Percentiles rank a stretch among this genome's conserved stretches.
Conservation (phyloP, 1,139 yeast species). For the Debaryomyces nepalensis region DNA sequence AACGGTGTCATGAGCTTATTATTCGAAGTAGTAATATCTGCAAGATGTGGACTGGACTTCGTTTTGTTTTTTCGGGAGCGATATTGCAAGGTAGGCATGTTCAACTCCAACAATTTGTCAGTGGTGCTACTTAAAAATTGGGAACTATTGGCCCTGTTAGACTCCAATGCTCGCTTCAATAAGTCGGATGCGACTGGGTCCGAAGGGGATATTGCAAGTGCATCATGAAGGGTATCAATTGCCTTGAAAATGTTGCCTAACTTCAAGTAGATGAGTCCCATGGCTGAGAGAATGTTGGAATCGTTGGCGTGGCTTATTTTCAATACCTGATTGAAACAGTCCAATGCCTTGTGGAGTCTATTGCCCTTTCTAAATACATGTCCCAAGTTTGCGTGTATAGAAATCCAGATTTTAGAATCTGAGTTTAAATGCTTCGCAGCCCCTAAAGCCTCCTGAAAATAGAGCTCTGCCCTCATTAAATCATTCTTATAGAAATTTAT, state of each 20-base stretch:
- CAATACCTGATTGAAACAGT: conserved; percentile 76
- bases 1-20: conserved; percentile 26
- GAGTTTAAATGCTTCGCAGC: conserved; percentile 74
- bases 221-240: conserved; percentile 76
- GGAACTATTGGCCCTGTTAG: conserved; percentile 47
- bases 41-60: conserved; percentile 17
- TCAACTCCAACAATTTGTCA: conserved; percentile 24
- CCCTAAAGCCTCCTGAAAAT: conserved; percentile 71
- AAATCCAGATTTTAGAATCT: conserved; percentile 83
- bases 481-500: conserved; percentile 79
- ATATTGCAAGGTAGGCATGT: conserved; percentile 25
- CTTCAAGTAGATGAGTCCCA: conserved; percentile 81
- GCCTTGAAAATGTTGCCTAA: conserved; percentile 68
- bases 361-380: conserved; percentile 82
- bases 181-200: conserved; percentile 88
- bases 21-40: conserved; percentile 15
- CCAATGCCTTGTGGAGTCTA: conserved; percentile 66
- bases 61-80: conserved; percentile 12
- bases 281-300: conserved; percentile 76
- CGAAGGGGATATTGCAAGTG: conserved; percentile 76
- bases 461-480: conserved; percentile 68
- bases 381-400: conserved; percentile 88
- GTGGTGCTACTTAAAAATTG: conserved; percentile 30
- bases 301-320: conserved; percentile 69
- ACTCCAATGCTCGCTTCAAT: conserved; percentile 77